Evolutionary conservation across 768 basidiomycete genomes (phyloP), one percentile per base, ranked within the genome.

Genomic region (Candolleomyces efflorescens): DNA sequence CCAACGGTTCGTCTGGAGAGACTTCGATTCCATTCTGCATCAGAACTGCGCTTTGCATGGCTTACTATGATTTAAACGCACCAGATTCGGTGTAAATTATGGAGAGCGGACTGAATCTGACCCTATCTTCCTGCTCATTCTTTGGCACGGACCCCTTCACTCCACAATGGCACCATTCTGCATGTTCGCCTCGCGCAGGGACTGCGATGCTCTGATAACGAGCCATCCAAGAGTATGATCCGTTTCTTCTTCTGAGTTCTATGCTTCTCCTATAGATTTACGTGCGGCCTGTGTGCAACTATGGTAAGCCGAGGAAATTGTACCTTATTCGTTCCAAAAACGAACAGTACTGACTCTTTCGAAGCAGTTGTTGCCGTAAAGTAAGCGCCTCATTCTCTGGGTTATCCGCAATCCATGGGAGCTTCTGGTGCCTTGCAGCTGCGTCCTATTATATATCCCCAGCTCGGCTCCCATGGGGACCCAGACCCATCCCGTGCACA

Each of bases 371-470:
- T 32, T 32, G 32, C 32, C 32, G 32, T 32, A 32, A 32, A 32
- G 32, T 32, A 7, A 32, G 32, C 41, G 41, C 18, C 18, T 20
- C 17, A 5, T 38, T 38, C 32, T 53, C 36, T 36, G 22, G 51
- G 36, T 53, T 38, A 53, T 53, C 51, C 51, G 51, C 51, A 53
- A 38, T 15, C 32, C 13, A 53, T 36, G 36, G 15, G n/a, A 41
- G 38, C 38, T 52, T 27, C 38, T 46, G 22, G 51, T 58, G 51
- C 55, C 55, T 56, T 37, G 32, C 18, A 27, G 15, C 41, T 48
- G 26, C 55, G 44, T 23, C 11, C 46, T 54, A 43, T 20, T 18
- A 23, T 54, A 41, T n/a, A n/a, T n/a, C n/a, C n/a, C n/a, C n/a
- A n/a, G n/a, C n/a, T 32, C 32, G 32, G 32, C 32, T 32, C 11